Evolutionary conservation across 139 green algal species (phyloP).

Genomic region (Axilococcus clingmanii): DNA sequence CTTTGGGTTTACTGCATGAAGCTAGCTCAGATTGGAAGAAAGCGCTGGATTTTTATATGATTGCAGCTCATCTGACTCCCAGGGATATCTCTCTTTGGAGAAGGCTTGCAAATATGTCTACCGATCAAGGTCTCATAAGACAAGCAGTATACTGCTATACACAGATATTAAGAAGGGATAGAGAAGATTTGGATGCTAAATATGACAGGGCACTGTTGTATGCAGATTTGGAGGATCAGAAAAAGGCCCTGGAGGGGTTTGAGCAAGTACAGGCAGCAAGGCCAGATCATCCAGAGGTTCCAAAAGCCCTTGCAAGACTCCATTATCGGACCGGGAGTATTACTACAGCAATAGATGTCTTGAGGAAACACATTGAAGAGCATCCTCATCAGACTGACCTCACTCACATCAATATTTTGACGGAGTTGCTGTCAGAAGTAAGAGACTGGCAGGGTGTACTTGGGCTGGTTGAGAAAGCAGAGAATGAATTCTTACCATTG

Average conservation of each 20-base stretch:
- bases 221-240: constrained; percentile 30
- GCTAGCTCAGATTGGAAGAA: constrained; percentile 38
- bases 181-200: constrained; percentile 51
- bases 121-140: constrained; percentile 52
- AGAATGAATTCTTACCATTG: no score
- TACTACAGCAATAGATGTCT: constrained; percentile 30
- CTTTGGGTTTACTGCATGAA: constrained; percentile 73
- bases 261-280: constrained; percentile 18
- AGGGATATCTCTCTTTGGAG: constrained; percentile 71
- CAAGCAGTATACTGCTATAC: constrained; percentile 82
- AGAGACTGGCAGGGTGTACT: constrained; percentile 28
- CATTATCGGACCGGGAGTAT: constrained; percentile 42
- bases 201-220: constrained; percentile 65
- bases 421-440: constrained; percentile 56
- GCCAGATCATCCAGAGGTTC: constrained; percentile 41
- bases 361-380: constrained; percentile 38
- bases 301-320: constrained; percentile 58
- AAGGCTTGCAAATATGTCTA: constrained; percentile 55
- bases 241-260: constrained; percentile 29
- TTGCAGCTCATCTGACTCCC: constrained; percentile 74
- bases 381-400: constrained; percentile 47
- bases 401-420: constrained; percentile 80
- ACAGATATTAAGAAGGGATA: constrained; percentile 47
- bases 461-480: constrained; percentile 42
- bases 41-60: constrained; percentile 86